Evolutionary conservation across 257 asterid species (phyloP), one percentile per base, ranked within the genome.

Genomic region (Gardenia jasminoides): DNA sequence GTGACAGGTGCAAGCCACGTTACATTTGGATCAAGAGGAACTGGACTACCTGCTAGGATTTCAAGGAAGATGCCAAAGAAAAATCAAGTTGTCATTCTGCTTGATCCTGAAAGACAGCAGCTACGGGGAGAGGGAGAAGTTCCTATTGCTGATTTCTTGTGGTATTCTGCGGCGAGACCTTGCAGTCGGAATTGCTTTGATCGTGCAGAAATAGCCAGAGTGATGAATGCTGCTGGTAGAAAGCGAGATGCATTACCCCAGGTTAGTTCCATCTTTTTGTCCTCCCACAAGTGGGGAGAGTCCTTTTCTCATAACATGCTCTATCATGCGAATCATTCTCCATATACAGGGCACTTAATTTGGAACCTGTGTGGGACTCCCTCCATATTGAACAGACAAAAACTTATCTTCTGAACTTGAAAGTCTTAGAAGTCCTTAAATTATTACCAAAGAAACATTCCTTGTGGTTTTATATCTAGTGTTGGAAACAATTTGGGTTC

Each of bases 161-260:
- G 99, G 99, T 95, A 95, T 81, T 95, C 99, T 66, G 97, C 89
- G 22, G 99, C 98, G 65, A 87, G 92, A 79, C 96, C 96, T 68
- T 95, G 99, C 91, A 95, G 85, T 81, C 85, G 98, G 82, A 95
- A 95, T 81, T 95, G 99, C 86, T 93, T 92, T 80, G 99, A 95
- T 79, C 97, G 99, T 81, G 99, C 97, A 84, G 99, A 95, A 82
- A 93, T 95, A 82, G 98, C 99, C 62, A 85, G 99, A 77, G 97
- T 95, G 66, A 93, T 95, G 99, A 93, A 92, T 90, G 99, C 97
- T 33, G 97, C 99, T 41, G 99, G 99, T 54, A 89, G 93, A 85
- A 89, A 71, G 80, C 92, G 97, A 85, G 99, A 95, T 72, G 98
- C 98, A 82, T 85, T 95, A 69, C 98, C 99, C 47, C 92, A 93